A percentile compares a stretch with the other conserved stretches of the same genome.
These are phyloP conservation scores for Agroathelia rolfsii DNA, from an alignment of 1,284 basidiomycete genomes.

Conservation along the genomic window DNA sequence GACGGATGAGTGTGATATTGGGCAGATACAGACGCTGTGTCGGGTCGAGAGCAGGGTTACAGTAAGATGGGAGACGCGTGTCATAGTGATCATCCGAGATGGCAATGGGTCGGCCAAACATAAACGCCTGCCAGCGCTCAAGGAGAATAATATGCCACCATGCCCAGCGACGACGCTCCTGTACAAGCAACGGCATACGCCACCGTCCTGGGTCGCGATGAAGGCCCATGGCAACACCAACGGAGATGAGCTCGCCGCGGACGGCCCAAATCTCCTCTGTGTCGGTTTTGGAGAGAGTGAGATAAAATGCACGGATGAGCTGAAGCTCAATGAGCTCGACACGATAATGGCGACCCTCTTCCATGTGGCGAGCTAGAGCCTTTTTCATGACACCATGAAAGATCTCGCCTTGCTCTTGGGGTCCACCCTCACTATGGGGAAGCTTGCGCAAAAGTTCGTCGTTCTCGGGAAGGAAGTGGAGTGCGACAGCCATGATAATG, in stretches of 20 bases:
- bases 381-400: slow-evolving; percentile 59
- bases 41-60: slow-evolving; percentile 48
- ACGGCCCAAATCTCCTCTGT: slow-evolving; percentile 72
- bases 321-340: slow-evolving; percentile 68
- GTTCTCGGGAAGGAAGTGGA: slow-evolving; percentile 58
- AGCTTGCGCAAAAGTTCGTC: slow-evolving; percentile 44
- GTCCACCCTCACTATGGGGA: slow-evolving; percentile 33
- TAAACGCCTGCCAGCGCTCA: slow-evolving; percentile 79
- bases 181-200: slow-evolving; percentile 53
- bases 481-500: slow-evolving; percentile 59
- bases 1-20: slow-evolving; percentile 62
- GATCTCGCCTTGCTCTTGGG: slow-evolving; percentile 43
- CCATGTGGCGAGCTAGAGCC: slow-evolving; percentile 53
- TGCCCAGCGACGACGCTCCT: slow-evolving; percentile 71
- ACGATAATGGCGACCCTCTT: slow-evolving; percentile 52
- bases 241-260: slow-evolving; percentile 58
- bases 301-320: slow-evolving; percentile 59
- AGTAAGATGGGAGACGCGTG: slow-evolving; percentile 59
- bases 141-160: slow-evolving; percentile 79
- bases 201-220: slow-evolving; percentile 72
- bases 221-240: slow-evolving; percentile 70
- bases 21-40: slow-evolving; percentile 51
- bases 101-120: slow-evolving; percentile 68
- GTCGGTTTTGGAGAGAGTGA: slow-evolving; percentile 61
- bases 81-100: slow-evolving; percentile 75